phyloP scores from a whole-genome alignment of 495 filamentous ascomycete genomes.

The Penicillium dipodomyicola region DNA sequence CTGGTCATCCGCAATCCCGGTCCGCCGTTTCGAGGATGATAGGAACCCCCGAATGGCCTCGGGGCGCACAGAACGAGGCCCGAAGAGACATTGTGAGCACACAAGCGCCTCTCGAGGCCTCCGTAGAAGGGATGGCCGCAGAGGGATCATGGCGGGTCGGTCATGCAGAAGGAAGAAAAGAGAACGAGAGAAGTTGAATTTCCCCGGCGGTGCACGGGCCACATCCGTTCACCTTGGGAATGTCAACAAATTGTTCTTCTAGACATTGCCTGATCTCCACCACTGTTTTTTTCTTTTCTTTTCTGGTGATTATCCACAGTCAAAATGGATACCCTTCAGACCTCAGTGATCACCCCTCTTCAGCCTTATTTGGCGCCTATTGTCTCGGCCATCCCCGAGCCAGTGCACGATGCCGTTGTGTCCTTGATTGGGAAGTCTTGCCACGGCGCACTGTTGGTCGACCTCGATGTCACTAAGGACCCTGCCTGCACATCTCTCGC shows the following conservation, averaged over 20 bases:
- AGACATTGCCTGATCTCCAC: background rate
- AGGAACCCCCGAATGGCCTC: conserved; percentile 34
- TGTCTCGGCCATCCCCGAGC: conserved; percentile 73
- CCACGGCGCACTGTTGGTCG: conserved; percentile 77
- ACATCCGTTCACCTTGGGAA: conserved; percentile 29
- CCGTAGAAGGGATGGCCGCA: conserved; percentile 39
- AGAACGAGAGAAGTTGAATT: conserved; percentile 29
- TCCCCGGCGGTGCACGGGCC: conserved; percentile 39
- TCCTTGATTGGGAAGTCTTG: conserved; percentile 79
- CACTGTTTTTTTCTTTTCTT: conserved; percentile 1
- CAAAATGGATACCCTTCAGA: conserved; percentile 44
- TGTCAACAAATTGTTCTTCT: conserved; percentile 21
- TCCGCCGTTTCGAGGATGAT: conserved; percentile 33
- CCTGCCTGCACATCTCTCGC: conserved; percentile 77
- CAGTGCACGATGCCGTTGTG: conserved; percentile 69
- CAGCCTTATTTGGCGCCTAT: conserved; percentile 68
- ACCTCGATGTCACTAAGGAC: conserved; percentile 69
- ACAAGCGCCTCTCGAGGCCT: conserved; percentile 37
- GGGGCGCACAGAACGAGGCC: conserved; percentile 13
- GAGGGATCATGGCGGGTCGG: conserved; percentile 41
- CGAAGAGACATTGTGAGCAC: conserved; percentile 37
- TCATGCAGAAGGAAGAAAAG: conserved; percentile 23
- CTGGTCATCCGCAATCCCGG: conserved; percentile 29
- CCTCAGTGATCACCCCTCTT: conserved; percentile 59
- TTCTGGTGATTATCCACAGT: background rate